Percentiles rank a stretch among this genome's conserved stretches.
These are phyloP conservation scores for Colletotrichum shisoi DNA, from an alignment of 2,329 filamentous ascomycete genomes.

Conservation along the genomic window DNA sequence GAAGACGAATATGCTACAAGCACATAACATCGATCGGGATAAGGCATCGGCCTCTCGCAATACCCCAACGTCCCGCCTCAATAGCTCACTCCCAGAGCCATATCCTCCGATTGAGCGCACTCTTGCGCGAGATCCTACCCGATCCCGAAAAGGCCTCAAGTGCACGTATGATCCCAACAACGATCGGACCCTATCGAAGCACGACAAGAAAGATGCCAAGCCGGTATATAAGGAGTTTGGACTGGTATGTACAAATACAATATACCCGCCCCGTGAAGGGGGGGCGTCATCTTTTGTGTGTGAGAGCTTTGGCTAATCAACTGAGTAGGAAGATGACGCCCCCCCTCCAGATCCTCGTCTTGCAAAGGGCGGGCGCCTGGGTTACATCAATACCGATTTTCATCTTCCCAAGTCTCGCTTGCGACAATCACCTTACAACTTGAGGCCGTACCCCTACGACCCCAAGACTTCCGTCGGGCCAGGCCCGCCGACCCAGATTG, in stretches of 20 bases:
- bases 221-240: conserved; percentile 70
- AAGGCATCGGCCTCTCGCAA: conserved; percentile 44
- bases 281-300: conserved; percentile 69
- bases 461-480: conserved; percentile 83
- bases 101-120: conserved; percentile 52
- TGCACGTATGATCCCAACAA: conserved; percentile 69
- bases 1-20: conserved; percentile 64
- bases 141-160: conserved; percentile 63
- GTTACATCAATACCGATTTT: conserved; percentile 74
- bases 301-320: conserved; percentile 65
- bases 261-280: conserved; percentile 53
- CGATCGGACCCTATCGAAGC: conserved; percentile 59
- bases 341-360: conserved; percentile 84
- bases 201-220: conserved; percentile 65
- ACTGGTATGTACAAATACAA: conserved; percentile 67
- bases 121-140: conserved; percentile 65
- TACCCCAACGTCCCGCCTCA: conserved; percentile 44
- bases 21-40: conserved; percentile 55
- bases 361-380: conserved; percentile 69
- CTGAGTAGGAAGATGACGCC: conserved; percentile 78
- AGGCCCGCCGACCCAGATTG: conserved; percentile 86
- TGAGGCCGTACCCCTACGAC: conserved; percentile 85
- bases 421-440: conserved; percentile 76
- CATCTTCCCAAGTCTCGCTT: conserved; percentile 75
- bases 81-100: conserved; percentile 48